Evolutionary conservation across 2,329 filamentous ascomycete genomes (phyloP).

Genomic region (Macroventuria anomochaeta): DNA sequence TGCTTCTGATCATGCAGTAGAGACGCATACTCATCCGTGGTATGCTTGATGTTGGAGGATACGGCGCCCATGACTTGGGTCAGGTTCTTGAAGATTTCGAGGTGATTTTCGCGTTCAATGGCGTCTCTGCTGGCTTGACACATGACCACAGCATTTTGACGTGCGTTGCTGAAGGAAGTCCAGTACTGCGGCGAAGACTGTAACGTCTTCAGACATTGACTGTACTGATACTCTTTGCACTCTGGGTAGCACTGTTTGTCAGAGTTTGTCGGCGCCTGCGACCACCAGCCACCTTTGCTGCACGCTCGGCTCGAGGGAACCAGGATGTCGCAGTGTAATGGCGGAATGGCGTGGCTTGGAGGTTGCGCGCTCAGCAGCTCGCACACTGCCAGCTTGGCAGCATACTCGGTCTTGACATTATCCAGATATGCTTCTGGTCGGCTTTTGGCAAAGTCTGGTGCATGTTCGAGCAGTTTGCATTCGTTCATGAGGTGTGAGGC

Average conservation of each 20-base stretch:
- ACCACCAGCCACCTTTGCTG: conserved; percentile 34
- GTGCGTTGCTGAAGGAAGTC: conserved; percentile 69
- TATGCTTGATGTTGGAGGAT: conserved; percentile 29
- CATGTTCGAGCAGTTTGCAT: conserved; percentile 57
- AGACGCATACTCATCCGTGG: conserved; percentile 32
- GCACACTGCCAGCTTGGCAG: conserved; percentile 68
- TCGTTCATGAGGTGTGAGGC: conserved; percentile 59
- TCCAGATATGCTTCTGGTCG: conserved; percentile 43
- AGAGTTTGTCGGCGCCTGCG: conserved; percentile 14
- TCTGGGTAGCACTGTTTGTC: conserved; percentile 45
- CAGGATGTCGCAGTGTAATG: conserved; percentile 59
- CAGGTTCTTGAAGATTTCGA: conserved; percentile 44
- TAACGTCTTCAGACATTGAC: conserved; percentile 61
- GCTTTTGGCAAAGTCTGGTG: conserved; percentile 33
- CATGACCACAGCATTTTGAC: conserved; percentile 66
- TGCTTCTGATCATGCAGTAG: conserved; percentile 32
- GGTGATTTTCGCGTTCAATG: conserved; percentile 60
- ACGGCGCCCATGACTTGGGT: conserved; percentile 35
- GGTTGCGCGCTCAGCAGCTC: conserved; percentile 60
- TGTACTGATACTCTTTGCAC: conserved; percentile 48
- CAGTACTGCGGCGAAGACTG: conserved; percentile 64
- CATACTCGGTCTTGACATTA: conserved; percentile 62
- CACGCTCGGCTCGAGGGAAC: conserved; percentile 49
- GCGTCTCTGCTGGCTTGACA: conserved; percentile 67
- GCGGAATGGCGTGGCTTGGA: conserved; percentile 53